Conservation (phyloP, 2,329 filamentous ascomycete species). For the Cadophora malorum region DNA sequence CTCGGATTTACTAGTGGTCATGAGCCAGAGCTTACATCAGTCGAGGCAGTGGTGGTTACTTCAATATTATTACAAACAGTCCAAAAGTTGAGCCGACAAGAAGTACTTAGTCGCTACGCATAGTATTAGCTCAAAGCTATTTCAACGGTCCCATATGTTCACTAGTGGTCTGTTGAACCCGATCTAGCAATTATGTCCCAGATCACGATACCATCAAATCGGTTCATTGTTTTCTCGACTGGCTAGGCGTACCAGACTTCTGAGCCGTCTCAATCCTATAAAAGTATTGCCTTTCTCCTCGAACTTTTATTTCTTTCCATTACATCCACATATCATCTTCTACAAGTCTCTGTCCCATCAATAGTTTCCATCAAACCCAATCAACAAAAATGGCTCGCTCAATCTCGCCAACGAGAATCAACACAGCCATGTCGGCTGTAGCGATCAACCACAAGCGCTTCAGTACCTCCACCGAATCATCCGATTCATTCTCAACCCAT, state of each 20-base stretch:
- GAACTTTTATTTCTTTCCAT: not conserved
- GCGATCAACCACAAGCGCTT: conserved; percentile 23
- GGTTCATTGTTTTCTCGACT: conserved; percentile 1
- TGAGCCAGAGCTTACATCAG: no score
- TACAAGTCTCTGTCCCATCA: not conserved
- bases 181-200: not conserved
- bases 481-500: conserved; percentile 14
- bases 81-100: no score
- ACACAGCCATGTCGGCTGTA: conserved; percentile 29
- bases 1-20: no score
- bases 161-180: not conserved
- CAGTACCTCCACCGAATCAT: conserved; percentile 7
- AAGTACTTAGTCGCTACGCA: not conserved
- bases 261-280: not conserved
- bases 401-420: not conserved
- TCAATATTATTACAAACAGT: no score
- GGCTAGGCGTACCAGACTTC: conserved; percentile 4
- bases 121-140: not conserved
- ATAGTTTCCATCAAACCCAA: not conserved
- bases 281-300: not conserved
- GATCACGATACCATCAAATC: conserved; percentile 1
- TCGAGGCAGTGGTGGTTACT: no score
- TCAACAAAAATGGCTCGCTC: not conserved
- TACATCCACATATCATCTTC: not conserved
- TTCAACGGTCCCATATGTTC: not conserved